Base-by-base conservation (phyloP, 1,284 basidiomycete species). In the Sanghuangporus sanghuang region DNA sequence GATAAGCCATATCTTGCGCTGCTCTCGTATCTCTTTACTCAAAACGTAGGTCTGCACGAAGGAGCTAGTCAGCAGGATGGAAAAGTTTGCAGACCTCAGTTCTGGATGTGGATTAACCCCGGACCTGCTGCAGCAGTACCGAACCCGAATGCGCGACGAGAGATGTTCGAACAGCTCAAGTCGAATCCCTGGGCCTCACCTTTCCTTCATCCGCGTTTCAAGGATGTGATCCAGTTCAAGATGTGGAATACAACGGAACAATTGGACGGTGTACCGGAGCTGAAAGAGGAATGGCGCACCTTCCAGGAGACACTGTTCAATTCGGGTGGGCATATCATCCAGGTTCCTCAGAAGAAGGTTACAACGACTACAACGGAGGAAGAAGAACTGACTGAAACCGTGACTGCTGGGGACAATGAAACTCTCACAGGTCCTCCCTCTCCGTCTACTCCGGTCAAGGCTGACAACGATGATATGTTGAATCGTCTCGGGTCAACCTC, bases 161-260 rank as follows among this genome's bases (percentile, higher is more conserved):
- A 91, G 77, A 77, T 92, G 91, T 85, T 78, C 77, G 72, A 84
- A 16, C 78, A 83, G 64, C 81, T 95, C 48, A 84, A 85, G 64
- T 79, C 81, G 6, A 95, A 90, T 71, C 90, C 92, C 0, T 95
- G 93, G 92, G 85, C 89, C 1, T 84, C 90, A 2, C 92, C 93
- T 0, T 92, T 95, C 78, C 77, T 95, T 16, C 89, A 95, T 73
- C 83, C 83, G 21, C 80, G 91, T 59, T 94, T 95, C 77, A 81
- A 85, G 63, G 87, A 92, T 65, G 82, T 90, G 18, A 86, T 95
- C 73, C 84, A 89, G 70, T 95, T 95, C 79, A 91, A 88, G 71
- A 81, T 94, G 71, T 95, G 92, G 92, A 94, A 95, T 72, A 94
- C 93, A 42, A 94, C 92, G 3, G 92, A 93, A 69, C 92, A 93